Evolutionary conservation across 2,329 filamentous ascomycete species (phyloP).

Genomic region (Alternaria arborescens): DNA sequence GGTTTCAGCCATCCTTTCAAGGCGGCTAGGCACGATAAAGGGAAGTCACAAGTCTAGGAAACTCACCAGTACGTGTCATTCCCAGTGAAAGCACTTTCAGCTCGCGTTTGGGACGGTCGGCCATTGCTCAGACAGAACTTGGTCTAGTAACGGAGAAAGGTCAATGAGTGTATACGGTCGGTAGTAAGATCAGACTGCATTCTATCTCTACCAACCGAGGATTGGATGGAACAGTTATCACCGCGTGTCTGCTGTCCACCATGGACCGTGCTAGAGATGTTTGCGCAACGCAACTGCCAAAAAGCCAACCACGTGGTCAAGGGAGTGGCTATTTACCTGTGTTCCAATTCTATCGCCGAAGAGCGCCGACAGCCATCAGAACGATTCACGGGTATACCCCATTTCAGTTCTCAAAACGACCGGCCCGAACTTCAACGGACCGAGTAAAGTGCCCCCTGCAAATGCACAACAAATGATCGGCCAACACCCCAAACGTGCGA

Average conservation of each 20-base stretch:
- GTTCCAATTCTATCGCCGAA: not conserved
- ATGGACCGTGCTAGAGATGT: not conserved
- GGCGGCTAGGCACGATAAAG: not conserved
- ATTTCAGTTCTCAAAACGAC: not conserved
- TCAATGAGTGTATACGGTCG: not conserved
- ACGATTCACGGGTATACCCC: conserved; percentile 1
- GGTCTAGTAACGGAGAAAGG: not conserved
- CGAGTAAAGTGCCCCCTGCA: conserved; percentile 6
- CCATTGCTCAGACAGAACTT: conserved; percentile 1
- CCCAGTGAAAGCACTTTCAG: conserved; percentile 10
- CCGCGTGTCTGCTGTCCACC: not conserved
- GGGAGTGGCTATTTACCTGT: not conserved
- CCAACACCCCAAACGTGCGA: not conserved
- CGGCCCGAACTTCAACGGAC: conserved; percentile 1
- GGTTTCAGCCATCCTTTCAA: not conserved
- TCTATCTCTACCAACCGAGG: not conserved
- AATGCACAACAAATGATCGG: not conserved
- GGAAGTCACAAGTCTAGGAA: not conserved
- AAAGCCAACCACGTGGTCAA: conserved; percentile 10
- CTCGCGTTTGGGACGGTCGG: conserved; percentile 7
- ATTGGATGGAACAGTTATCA: not conserved
- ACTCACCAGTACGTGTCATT: conserved; percentile 13
- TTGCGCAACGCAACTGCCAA: not conserved
- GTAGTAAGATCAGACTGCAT: not conserved
- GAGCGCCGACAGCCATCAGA: not conserved